Evolutionary conservation across 495 filamentous ascomycete genomes (phyloP), one percentile per base, ranked within the genome.

Genomic region (Penicillium antarcticum): DNA sequence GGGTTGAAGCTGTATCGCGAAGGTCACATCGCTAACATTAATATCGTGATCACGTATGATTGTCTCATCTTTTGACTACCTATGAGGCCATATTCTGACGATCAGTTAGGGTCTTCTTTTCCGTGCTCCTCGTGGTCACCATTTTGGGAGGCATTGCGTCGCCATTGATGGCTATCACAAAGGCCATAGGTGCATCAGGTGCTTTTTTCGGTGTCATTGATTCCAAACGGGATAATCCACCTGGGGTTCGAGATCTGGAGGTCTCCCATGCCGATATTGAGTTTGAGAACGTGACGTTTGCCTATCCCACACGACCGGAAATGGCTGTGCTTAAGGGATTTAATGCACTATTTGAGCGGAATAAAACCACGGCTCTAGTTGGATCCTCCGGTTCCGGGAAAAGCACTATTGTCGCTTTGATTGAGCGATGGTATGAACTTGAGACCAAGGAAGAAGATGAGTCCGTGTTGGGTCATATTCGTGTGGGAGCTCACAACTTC

Each of bases 401-500:
- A 58, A 85, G 80, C 48, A 90, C 86, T 0, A 80, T 89, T 35
- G 80, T 87, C 0, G 80, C 74, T 0, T 62, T 89, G 19, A 56
- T 87, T 13, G 80, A 86, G 59, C 65, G 87, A 46, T 87, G 79
- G 76, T 89, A 89, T 39, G 33, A 45, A 48, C n/a, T n/a, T n/a
- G n/a, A n/a, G n/a, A n/a, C n/a, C n/a, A n/a, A n/a, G n/a, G n/a
- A n/a, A n/a, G n/a, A n/a, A n/a, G n/a, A n/a, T n/a, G n/a, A n/a
- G n/a, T n/a, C n/a, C n/a, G n/a, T n/a, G n/a, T n/a, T n/a, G n/a
- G 91, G 91, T 0, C 45, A 70, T 1, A 65, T 72, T 12, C 59
- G 75, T 3, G 70, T 83, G 10, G 76, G 70, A 29, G 68, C 71
- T 4, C 63, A 54, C 18, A 72, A 80, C 8, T 73, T 85, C 40